Percentiles rank a stretch among this genome's conserved stretches.
These are phyloP conservation scores for Diaporthe destruens DNA, from an alignment of 2,329 filamentous ascomycete species.

Conservation along the genomic window DNA sequence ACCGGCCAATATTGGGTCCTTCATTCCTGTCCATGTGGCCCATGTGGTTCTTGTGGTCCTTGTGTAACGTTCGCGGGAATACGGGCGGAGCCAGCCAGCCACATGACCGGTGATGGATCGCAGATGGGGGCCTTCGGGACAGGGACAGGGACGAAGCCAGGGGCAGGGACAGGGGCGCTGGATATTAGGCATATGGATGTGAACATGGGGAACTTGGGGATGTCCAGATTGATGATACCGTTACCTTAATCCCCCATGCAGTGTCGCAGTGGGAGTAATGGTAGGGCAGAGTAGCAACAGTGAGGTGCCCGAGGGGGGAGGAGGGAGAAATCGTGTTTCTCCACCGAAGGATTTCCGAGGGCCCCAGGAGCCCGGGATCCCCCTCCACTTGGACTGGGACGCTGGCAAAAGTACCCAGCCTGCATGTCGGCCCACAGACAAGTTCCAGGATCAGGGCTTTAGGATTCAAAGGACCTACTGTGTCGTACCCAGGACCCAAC, in stretches of 20 bases:
- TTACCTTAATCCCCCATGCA: not conserved
- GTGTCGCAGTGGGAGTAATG: not conserved
- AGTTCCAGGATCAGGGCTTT: not conserved
- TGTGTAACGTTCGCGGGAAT: constrained; percentile 21
- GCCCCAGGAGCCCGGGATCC: not conserved
- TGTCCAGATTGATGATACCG: constrained; percentile 3
- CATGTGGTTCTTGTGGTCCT: not conserved
- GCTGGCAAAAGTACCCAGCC: constrained; percentile 22
- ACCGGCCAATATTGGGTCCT: not conserved
- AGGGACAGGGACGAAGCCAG: not conserved
- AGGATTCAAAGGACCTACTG: not conserved
- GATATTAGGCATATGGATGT: not conserved
- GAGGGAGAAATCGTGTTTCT: constrained; percentile 7
- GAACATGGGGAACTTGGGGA: not conserved
- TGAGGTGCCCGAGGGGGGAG: too few relatives aligned
- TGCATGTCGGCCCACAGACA: constrained; percentile 16
- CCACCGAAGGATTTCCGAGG: constrained; percentile 25
- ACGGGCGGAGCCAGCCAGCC: constrained; percentile 22
- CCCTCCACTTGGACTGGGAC: constrained; percentile 7
- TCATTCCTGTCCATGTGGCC: not conserved
- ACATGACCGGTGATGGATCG: constrained; percentile 30
- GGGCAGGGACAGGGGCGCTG: not conserved
- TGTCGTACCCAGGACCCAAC: not conserved
- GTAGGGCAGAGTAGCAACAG: not conserved
- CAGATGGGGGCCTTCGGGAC: constrained; percentile 4